Base-by-base conservation (phyloP, 495 filamentous ascomycete genomes). In the Staphylotrichum longicolle region DNA sequence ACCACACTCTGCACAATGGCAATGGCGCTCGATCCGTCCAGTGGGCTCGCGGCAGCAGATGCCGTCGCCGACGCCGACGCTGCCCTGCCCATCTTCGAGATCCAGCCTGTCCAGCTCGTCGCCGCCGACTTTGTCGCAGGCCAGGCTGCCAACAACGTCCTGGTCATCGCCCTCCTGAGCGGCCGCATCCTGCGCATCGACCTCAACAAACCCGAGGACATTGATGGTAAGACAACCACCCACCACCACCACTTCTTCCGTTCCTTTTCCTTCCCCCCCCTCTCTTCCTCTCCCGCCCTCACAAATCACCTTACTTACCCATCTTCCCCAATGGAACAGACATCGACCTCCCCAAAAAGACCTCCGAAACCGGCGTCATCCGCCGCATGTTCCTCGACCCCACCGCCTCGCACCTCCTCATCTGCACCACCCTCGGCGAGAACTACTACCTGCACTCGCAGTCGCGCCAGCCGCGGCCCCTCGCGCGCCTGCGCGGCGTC, bases 371-470 rank as follows among this genome's bases (percentile, higher is more conserved):
- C 49, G 94, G 94, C 62, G 80, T 95, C 32, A 98, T 98, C 68
- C 88, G 90, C 53, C 88, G 88, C 74, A 89, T 98, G 85, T 98
- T 98, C 75, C 87, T 98, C 58, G 94, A 98, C 69, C 95, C 94
- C 5, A 94, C 92, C 8, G 93, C 95, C 33, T 96, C 91, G 3
- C 94, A 98, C 76, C 76, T 98, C 15, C 85, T 98, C 60, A 89
- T 98, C 64, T 90, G 87, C 67, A 98, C 94, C 2, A 88, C 91
- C 10, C 83, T 91, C 32, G 91, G 90, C 71, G 94, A 98, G 74
- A 98, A 96, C 74, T 98, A 91, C 79, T 98, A 98, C 73, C 87
- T 98, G 10, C 94, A 98, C 72, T 92, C 91, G 34, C 94, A 98
- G 71, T 93, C 91, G 37, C 85, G 90, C 61, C 90, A 92, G 67